Percentiles rank a stretch among this genome's conserved stretches.
These are phyloP conservation scores for Nowakowskiella sp. DNA, from an alignment of 192 early-diverging fungal genomes.

Conservation along the genomic window DNA sequence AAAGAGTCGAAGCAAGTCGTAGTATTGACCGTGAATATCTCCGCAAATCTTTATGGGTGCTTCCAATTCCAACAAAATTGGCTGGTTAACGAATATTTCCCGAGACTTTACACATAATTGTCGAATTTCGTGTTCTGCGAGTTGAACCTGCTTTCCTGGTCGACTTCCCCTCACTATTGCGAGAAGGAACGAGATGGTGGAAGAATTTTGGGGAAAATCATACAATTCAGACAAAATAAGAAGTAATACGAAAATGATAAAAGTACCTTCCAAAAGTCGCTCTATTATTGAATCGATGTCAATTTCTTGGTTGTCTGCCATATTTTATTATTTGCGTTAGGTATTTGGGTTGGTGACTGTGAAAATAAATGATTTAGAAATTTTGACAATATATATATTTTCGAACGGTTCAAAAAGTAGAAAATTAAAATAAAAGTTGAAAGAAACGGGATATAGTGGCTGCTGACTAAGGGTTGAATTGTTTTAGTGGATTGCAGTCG, in stretches of 20 bases:
- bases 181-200: slow-evolving; percentile 4
- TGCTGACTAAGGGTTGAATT: too few relatives aligned
- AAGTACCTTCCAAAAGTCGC: slow-evolving; percentile 86
- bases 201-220: slow-evolving; percentile 6
- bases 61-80: slow-evolving; percentile 85
- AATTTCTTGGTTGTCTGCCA: slow-evolving; percentile 42
- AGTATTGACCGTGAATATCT: slow-evolving; percentile 94
- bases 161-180: slow-evolving; percentile 91
- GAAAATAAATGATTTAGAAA: too few relatives aligned
- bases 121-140: slow-evolving; percentile 90
- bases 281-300: slow-evolving; percentile 88
- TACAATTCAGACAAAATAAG: background rate
- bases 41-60: slow-evolving; percentile 95
- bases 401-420: too few relatives aligned
- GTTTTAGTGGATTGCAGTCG: too few relatives aligned
- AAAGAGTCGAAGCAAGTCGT: slow-evolving; percentile 89
- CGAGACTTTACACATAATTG: slow-evolving; percentile 88
- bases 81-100: slow-evolving; percentile 91
- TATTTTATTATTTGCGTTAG: too few relatives aligned
- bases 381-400: too few relatives aligned
- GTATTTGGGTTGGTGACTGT: too few relatives aligned
- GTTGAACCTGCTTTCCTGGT: slow-evolving; percentile 93
- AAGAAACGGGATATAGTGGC: too few relatives aligned
- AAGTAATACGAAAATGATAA: background rate
- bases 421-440: too few relatives aligned